Base-by-base conservation (phyloP, 495 filamentous ascomycete genomes). In the Gamarada debralockiae region DNA sequence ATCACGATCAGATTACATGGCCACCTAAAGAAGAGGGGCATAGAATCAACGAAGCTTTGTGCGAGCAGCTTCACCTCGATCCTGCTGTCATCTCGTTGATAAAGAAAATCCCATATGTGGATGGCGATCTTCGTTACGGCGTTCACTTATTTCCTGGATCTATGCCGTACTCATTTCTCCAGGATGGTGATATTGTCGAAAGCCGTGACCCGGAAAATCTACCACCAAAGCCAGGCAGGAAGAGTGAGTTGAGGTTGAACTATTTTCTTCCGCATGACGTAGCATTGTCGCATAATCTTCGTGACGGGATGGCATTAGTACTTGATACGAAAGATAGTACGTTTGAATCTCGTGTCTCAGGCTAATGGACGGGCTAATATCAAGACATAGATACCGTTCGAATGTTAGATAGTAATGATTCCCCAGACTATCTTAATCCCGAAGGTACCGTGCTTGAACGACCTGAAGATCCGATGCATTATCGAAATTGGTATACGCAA, bases 321-420 rank as follows among this genome's bases (percentile, higher is more conserved):
- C 24, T 48, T 6, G 45, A 48, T 38, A 48, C 45, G 27, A 38
- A 33, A 38, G 45, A 20, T 10, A 48, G 45, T 48, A 38, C 33
- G 45, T 8, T 38, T n/a, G n/a, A n/a, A n/a, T n/a, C 3, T 21
- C 4, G 5, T 21, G 6, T 5, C n/a, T 6, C 6, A 13, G 17
- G 4, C 42, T 4, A 24, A n/a, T 15, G 3, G 6, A 6, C 22
- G 5, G 13, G 8, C 18, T 38, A 4, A 22, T 18, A 24, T 6
- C 3, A 17, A 48, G 7, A 3, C 7, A 34, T 24, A 38, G 45
- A 33, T 38, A 44, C 41, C 15, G 41, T 38, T 3, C n/a, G 27
- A 15, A n/a, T 33, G n/a, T 20, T 38, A 21, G 27, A 33, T 3
- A 38, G n/a, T n/a, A 21, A 38, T 21, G 3, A 3, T 38, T n/a